Conservation (phyloP, 2,329 filamentous ascomycete species). For the Talaromyces sp. region DNA sequence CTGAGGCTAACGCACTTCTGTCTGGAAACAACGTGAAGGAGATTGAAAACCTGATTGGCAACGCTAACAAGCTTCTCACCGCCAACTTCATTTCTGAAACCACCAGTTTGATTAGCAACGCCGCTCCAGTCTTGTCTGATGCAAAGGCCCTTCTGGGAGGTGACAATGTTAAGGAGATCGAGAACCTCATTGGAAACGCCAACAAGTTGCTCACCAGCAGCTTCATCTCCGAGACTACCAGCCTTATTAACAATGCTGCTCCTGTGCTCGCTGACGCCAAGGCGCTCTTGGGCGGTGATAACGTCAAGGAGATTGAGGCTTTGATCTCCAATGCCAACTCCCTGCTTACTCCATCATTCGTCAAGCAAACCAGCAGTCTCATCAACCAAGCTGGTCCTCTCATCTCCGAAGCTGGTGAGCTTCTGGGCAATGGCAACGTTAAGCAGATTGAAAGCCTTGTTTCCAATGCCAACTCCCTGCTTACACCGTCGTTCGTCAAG, state of each 20-base stretch:
- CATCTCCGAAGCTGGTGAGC: constrained; percentile 22
- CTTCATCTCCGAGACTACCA: constrained; percentile 3
- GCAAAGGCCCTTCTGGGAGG: constrained; percentile 11
- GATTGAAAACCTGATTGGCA: constrained; percentile 14
- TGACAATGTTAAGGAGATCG: constrained; percentile 11
- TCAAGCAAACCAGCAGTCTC: constrained; percentile 12
- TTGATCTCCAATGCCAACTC: constrained; percentile 21
- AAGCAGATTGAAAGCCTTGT: constrained; percentile 18
- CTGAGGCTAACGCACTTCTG: constrained; percentile 18
- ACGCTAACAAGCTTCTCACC: constrained; percentile 19
- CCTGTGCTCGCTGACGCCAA: constrained; percentile 24
- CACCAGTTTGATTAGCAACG: constrained; percentile 10
- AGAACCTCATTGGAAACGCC: constrained; percentile 9
- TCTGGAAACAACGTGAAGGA: constrained; percentile 20
- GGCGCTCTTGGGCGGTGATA: constrained; percentile 18
- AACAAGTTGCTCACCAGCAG: constrained; percentile 15
- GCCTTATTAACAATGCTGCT: constrained; percentile 7
- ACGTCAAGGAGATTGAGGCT: constrained; percentile 19
- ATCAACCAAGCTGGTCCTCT: constrained; percentile 9
- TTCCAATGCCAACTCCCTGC: constrained; percentile 15
- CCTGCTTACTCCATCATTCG: constrained; percentile 21
- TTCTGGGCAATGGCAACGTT: constrained; percentile 26
- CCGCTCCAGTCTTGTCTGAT: constrained; percentile 15
- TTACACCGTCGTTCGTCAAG: constrained; percentile 21
- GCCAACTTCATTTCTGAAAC: constrained; percentile 16